Base-by-base conservation (phyloP, 2,329 filamentous ascomycete species). In the Beauveria pseudobassiana region DNA sequence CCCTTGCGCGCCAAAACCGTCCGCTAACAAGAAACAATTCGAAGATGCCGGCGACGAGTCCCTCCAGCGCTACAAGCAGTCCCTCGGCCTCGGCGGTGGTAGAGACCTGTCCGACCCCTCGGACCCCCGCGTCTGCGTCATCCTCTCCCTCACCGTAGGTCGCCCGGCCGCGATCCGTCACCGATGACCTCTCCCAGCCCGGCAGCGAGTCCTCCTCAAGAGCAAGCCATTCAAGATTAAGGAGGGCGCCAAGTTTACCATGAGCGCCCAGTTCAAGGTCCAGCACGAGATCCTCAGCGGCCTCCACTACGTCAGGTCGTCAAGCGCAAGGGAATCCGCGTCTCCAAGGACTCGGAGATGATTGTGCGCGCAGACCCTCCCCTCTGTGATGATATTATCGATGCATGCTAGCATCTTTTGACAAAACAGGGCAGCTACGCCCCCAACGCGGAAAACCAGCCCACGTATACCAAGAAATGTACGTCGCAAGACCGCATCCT, bases 301-400 rank as follows among this genome's bases (percentile, higher is more conserved):
- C 51, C 79, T 99, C 73, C 96, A 97, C 80, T 99, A 98, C 76
- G 85, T 99, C 95, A 99, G 79, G 84, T 92, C 46, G 90, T 97
- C 65, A 96, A 95, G 83, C 84, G 93, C 69, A 92, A 92, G 82
- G 90, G 90, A 60, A 83, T 98, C 73, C 86, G 85, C 63, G 86
- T 93, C 64, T 90, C 89, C 80, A 99, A 97, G 85, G 89, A 95
- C 71, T 90, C 96, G 69, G 93, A 98, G 80, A 99, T 99, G 95
- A 89, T 99, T 83, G 92, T 95, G 77, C 72, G 88, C 38, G 14
- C n/a, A 34, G 9, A 82, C 18, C 12, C 16, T 16, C n/a, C 8
- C 42, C 26, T 28, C 9, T 42, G 6, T 10, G 5, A 14, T 5
- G 14, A 53, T 42, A 3, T 3, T 12, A 2, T 22, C 0, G 12